Evolutionary conservation across 169 alveolate species (phyloP).

Genomic region (Pseudocohnilembus persalinus): DNA sequence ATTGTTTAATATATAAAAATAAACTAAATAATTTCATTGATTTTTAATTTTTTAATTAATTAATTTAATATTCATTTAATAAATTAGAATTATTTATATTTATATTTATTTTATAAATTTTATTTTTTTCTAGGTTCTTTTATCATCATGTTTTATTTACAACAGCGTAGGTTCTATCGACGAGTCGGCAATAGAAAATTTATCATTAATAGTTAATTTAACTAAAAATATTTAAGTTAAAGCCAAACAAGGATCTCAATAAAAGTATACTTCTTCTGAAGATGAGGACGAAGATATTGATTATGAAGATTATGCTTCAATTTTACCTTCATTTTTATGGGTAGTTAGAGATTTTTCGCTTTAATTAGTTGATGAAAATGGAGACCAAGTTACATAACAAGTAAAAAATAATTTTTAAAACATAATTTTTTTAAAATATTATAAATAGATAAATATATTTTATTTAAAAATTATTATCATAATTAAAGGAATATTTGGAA

Average conservation of each 20-base stretch:
- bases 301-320: slow-evolving; percentile 62
- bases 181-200: slow-evolving; percentile 77
- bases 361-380: slow-evolving; percentile 67
- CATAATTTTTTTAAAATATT: too few species aligned
- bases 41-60: too few species aligned
- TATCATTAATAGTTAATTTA: slow-evolving; percentile 75
- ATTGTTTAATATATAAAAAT: too few species aligned
- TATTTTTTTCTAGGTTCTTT: slow-evolving; percentile 7
- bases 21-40: too few species aligned
- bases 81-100: too few species aligned
- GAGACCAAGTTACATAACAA: slow-evolving; percentile 65
- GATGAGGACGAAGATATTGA: slow-evolving; percentile 57
- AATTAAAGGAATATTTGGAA: slow-evolving; percentile 67
- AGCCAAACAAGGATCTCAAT: neutral
- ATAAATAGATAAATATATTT: too few species aligned
- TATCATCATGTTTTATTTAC: slow-evolving; percentile 72
- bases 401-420: neutral
- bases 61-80: too few species aligned
- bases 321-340: slow-evolving; percentile 85
- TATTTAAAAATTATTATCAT: neutral
- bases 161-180: slow-evolving; percentile 84
- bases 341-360: slow-evolving; percentile 83
- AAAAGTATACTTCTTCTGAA: neutral
- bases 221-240: slow-evolving; percentile 73
- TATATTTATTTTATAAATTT: too few species aligned